Conservation (phyloP, 441 rosid species). For the Erodium chrysanthum region DNA sequence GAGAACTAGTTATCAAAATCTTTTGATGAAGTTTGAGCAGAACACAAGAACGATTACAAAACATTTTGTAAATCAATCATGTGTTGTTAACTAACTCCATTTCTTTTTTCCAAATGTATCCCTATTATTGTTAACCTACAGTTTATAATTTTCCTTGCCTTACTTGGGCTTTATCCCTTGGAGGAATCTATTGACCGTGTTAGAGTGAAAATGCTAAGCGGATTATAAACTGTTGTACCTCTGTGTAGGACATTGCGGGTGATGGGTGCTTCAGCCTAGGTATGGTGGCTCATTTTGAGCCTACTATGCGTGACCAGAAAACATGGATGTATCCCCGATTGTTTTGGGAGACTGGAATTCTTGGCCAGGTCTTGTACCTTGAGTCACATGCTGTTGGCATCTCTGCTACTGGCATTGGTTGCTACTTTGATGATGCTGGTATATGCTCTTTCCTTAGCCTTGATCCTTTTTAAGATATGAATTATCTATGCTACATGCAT, state of each 20-base stretch:
- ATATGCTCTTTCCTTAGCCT: constrained; percentile 9
- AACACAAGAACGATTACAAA: neutral
- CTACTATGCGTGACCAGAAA: constrained; percentile 41
- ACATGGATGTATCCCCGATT: constrained; percentile 81
- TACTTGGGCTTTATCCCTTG: neutral
- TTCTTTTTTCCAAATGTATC: neutral
- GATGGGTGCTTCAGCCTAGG: constrained; percentile 92
- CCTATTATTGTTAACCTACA: neutral
- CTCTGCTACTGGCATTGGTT: constrained; percentile 77
- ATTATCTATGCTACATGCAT: neutral
- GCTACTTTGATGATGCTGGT: constrained; percentile 89
- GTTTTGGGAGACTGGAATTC: constrained; percentile 85
- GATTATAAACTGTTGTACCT: neutral
- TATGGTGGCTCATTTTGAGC: constrained; percentile 69
- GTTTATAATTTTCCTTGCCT: neutral
- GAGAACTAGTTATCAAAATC: neutral
- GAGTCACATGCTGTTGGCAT: constrained; percentile 80
- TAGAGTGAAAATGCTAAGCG: neutral
- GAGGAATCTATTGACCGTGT: neutral
- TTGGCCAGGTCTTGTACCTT: constrained; percentile 76
- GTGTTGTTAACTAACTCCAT: neutral
- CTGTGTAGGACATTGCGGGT: constrained; percentile 66
- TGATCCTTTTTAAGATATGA: neutral
- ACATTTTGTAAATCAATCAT: no score
- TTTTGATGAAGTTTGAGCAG: neutral